These are phyloP conservation scores for Tetrahymena borealis DNA, from an alignment of 73 alveolate species.

Conservation along the genomic window DNA sequence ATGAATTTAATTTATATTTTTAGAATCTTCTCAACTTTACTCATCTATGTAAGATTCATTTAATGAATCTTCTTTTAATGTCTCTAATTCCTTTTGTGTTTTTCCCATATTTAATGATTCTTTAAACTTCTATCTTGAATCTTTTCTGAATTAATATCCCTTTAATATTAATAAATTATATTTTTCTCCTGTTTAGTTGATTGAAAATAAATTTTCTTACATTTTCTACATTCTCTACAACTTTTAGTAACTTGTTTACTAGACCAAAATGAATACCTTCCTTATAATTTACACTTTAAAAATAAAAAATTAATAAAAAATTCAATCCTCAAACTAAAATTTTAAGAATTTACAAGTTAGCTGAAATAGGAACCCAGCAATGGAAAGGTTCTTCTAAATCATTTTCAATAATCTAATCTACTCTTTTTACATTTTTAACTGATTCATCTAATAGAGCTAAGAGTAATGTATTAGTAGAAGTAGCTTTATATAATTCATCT, in stretches of 20 bases:
- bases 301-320: background rate
- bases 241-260: constrained; percentile 12
- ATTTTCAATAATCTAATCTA: constrained; percentile 31
- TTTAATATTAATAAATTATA: background rate
- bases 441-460: constrained; percentile 25
- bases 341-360: constrained; percentile 18
- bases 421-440: constrained; percentile 22
- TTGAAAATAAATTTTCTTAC: background rate
- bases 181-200: background rate
- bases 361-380: constrained; percentile 37
- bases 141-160: background rate
- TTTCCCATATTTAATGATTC: background rate
- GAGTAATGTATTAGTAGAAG: constrained; percentile 22
- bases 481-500: constrained; percentile 57
- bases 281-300: constrained; percentile 1
- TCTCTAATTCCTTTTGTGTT: background rate
- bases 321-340: too few relatives aligned
- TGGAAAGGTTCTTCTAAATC: constrained; percentile 49
- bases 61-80: background rate
- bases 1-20: too few relatives aligned
- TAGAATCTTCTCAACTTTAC: background rate
- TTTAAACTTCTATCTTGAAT: background rate
- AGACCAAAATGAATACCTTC: constrained; percentile 39
- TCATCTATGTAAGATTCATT: background rate
- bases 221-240: constrained; percentile 14